Evolutionary conservation across 2,329 filamentous ascomycete species (phyloP).

Genomic region (Septoria linicola): DNA sequence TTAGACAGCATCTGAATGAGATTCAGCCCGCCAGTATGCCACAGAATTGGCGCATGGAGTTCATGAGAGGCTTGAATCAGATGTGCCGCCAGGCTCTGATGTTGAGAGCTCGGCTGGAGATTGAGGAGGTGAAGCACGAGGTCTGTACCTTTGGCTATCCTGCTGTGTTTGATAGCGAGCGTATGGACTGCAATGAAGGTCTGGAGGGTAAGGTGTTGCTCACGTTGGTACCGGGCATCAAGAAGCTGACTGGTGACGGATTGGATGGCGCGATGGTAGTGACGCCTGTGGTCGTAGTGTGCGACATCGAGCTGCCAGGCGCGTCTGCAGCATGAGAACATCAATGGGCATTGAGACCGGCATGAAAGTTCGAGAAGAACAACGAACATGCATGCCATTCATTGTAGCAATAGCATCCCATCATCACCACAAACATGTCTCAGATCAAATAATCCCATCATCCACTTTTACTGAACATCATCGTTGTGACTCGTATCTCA

Average conservation of each 20-base stretch:
- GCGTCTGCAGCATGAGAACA: background rate
- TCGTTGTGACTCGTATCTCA: no score
- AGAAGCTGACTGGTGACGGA: background rate
- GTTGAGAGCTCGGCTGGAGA: background rate
- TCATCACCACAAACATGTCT: slow-evolving; percentile 4
- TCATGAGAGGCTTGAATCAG: background rate
- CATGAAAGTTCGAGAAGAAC: slow-evolving; percentile 5
- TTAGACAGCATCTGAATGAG: background rate
- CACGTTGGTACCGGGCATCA: background rate
- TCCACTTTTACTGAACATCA: no score
- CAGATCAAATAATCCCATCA: background rate
- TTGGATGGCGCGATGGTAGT: background rate
- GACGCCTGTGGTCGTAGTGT: background rate
- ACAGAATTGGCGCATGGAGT: background rate
- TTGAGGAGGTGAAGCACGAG: background rate
- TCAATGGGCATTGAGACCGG: background rate
- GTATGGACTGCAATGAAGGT: background rate
- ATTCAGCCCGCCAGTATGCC: background rate
- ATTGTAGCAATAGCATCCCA: background rate
- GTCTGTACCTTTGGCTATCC: background rate
- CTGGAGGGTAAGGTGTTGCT: background rate
- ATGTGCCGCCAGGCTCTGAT: background rate
- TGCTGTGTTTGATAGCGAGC: background rate
- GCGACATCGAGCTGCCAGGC: background rate
- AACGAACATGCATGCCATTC: background rate